phyloP scores from a whole-genome alignment of 2,329 filamentous ascomycete genomes.

The Talaromyces funiculosus region DNA sequence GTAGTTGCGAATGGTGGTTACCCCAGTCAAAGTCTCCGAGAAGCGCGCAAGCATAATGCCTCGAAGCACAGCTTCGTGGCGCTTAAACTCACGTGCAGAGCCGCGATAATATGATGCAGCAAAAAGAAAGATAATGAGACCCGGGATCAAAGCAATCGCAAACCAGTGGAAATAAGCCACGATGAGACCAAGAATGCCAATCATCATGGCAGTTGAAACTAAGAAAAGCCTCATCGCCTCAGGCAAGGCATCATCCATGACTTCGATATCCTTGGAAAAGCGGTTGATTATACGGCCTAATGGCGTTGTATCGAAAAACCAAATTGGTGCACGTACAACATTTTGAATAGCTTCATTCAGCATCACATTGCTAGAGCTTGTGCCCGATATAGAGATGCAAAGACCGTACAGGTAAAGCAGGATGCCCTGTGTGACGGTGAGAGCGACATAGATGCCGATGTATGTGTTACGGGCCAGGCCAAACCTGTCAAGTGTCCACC shows the following conservation, averaged over 20 bases:
- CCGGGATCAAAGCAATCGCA: conserved; percentile 29
- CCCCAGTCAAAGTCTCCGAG: conserved; percentile 63
- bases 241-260: conserved; percentile 63
- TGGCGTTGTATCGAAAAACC: conserved; percentile 75
- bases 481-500: conserved; percentile 1
- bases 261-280: conserved; percentile 70
- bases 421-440: conserved; percentile 58
- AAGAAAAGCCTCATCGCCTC: conserved; percentile 25
- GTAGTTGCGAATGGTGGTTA: conserved; percentile 70
- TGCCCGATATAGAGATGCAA: neutral
- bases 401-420: conserved; percentile 56
- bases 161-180: conserved; percentile 45
- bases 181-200: conserved; percentile 61
- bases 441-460: conserved; percentile 59
- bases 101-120: conserved; percentile 59
- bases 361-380: neutral
- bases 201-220: conserved; percentile 30
- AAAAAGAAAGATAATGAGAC: conserved; percentile 57
- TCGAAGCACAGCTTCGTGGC: conserved; percentile 70
- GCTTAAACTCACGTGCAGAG: conserved; percentile 67
- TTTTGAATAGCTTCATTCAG: conserved; percentile 61
- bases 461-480: conserved; percentile 39
- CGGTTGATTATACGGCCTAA: conserved; percentile 73
- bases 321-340: conserved; percentile 64
- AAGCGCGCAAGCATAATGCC: conserved; percentile 77